Percentiles rank a stretch among this genome's conserved stretches.
Conservation (phyloP, 2,329 filamentous ascomycete species). For the Fusarium graminum region DNA sequence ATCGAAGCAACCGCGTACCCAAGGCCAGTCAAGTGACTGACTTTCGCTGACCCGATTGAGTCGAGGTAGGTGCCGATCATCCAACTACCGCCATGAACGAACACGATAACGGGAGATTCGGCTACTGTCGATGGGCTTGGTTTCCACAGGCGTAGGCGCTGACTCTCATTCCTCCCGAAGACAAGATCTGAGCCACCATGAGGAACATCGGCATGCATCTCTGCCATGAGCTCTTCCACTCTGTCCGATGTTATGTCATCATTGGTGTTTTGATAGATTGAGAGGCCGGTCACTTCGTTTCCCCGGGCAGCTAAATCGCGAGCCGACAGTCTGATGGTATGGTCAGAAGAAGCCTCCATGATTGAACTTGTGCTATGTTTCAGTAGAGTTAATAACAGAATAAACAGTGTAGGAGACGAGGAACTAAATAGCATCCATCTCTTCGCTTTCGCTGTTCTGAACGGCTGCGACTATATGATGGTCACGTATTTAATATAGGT, state of each 20-base stretch:
- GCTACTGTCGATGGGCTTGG: rapidly evolving
- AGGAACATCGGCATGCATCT: constrained; percentile 6
- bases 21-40: not conserved
- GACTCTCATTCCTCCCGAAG: not conserved
- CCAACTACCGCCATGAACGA: constrained; percentile 18
- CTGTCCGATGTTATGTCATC: constrained; percentile 5
- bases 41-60: constrained; percentile 10
- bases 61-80: constrained; percentile 16
- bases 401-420: not conserved
- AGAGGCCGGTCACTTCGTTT: not conserved
- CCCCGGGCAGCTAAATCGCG: not conserved
- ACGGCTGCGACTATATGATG: too few relatives aligned
- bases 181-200: constrained; percentile 1
- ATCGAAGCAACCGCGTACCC: not conserved
- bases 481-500: not conserved
- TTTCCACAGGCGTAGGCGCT: constrained; percentile 9
- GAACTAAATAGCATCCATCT: too few relatives aligned
- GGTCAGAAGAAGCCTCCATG: not conserved
- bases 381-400: not conserved
- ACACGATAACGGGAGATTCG: not conserved
- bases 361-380: not conserved
- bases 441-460: too few relatives aligned
- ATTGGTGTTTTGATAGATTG: not conserved
- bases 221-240: not conserved
- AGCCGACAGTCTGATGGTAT: not conserved